Conservation (phyloP, 805 yeast species). For the Candida loeiensis region DNA sequence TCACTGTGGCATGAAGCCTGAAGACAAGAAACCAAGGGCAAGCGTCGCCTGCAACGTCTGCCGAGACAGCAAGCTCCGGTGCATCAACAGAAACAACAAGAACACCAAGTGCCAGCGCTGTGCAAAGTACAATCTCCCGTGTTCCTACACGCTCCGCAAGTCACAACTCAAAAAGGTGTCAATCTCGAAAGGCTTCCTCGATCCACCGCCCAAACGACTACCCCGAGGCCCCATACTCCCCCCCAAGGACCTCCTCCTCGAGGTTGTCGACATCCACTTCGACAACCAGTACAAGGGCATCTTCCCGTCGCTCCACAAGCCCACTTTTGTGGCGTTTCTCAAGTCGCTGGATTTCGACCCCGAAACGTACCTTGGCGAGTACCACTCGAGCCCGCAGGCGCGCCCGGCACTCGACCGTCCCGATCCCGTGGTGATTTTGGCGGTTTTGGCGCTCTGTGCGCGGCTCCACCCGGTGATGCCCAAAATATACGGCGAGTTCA, state of each 20-base stretch:
- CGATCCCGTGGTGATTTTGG: conserved; percentile 31
- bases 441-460: conserved; percentile 34
- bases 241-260: conserved; percentile 14
- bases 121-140: conserved; percentile 13
- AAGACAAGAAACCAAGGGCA: conserved; percentile 9
- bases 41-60: conserved; percentile 15
- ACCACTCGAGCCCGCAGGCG: conserved; percentile 12
- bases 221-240: conserved; percentile 15
- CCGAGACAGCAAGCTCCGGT: conserved; percentile 14
- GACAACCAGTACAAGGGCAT: conserved; percentile 26
- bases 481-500: conserved; percentile 29
- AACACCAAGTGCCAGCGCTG: conserved; percentile 18
- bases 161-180: conserved; percentile 18
- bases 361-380: conserved; percentile 15
- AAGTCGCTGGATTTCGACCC: conserved; percentile 19
- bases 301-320: conserved; percentile 24
- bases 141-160: conserved; percentile 19
- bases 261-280: conserved; percentile 21
- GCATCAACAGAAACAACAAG: conserved; percentile 10
- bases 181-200: conserved; percentile 1
- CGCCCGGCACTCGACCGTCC: conserved; percentile 15
- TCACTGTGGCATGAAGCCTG: background rate
- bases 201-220: background rate
- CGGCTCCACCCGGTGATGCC: conserved; percentile 31
- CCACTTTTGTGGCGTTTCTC: conserved; percentile 19